Evolutionary conservation across 768 basidiomycete genomes (phyloP).

Genomic region (Termitomyces sp.): DNA sequence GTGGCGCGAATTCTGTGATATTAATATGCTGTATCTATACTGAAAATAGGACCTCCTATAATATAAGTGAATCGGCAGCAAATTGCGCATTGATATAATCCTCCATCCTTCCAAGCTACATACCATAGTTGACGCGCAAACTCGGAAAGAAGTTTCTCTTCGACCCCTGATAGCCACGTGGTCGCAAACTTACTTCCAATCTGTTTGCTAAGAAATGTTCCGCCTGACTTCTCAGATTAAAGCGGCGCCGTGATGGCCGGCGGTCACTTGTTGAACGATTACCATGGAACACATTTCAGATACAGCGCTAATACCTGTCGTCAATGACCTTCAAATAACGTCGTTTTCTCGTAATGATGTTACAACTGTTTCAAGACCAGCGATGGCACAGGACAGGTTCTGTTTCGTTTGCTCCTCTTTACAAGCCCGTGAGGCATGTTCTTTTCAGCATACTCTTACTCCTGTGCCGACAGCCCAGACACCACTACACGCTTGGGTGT

Average conservation of each 20-base stretch:
- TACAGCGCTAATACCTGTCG: constrained; percentile 14
- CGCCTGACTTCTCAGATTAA: background rate
- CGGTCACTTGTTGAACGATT: background rate
- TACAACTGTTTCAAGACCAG: background rate
- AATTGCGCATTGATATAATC: background rate
- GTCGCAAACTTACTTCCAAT: background rate
- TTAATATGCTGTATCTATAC: background rate
- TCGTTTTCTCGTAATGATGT: background rate
- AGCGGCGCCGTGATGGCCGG: background rate
- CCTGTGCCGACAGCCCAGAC: constrained; percentile 30
- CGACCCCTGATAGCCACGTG: background rate
- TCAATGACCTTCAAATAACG: constrained; percentile 21
- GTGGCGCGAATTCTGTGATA: background rate
- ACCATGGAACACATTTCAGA: background rate
- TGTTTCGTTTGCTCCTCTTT: constrained; percentile 68
- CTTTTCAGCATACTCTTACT: background rate
- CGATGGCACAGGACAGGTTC: constrained; percentile 47
- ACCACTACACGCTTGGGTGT: constrained; percentile 59
- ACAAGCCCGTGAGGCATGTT: constrained; percentile 33
- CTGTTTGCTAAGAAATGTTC: background rate
- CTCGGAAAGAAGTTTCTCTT: background rate
- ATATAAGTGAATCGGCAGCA: background rate
- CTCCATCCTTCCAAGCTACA: background rate
- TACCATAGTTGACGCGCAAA: background rate
- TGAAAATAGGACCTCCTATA: background rate